These are phyloP conservation scores for Chrysopogon serrulatus DNA, from an alignment of 176 grass and related monocot genomes.

Conservation along the genomic window DNA sequence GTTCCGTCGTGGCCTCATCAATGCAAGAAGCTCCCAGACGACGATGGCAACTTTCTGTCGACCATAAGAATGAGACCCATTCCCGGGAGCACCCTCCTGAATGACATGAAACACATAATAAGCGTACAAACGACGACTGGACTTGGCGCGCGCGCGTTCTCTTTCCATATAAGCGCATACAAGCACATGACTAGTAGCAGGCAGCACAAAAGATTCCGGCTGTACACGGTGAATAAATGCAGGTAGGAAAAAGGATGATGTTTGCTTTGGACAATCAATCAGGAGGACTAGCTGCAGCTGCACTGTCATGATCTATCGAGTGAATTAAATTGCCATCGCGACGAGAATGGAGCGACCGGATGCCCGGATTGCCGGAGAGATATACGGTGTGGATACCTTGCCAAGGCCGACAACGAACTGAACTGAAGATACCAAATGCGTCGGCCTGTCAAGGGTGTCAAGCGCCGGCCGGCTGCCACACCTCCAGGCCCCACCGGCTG, in stretches of 20 bases:
- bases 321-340: background rate
- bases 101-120: too few species aligned
- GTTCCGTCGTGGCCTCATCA: background rate
- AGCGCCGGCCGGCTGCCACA: background rate
- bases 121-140: background rate
- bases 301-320: background rate
- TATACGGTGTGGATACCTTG: background rate
- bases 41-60: conserved; percentile 29
- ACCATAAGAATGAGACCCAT: background rate
- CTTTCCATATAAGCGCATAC: background rate
- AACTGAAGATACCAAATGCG: background rate
- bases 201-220: background rate
- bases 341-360: background rate
- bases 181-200: background rate
- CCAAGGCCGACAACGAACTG: background rate
- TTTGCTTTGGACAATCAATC: too few species aligned
- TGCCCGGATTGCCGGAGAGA: background rate
- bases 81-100: background rate
- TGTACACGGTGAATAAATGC: too few species aligned
- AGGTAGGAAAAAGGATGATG: too few species aligned
- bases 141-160: background rate
- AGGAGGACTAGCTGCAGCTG: background rate
- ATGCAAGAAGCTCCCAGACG: background rate
- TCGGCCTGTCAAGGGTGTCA: background rate
- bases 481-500: background rate